These are phyloP conservation scores for Thalassiosira oceanica DNA, from an alignment of 352 stramenopile species.

Conservation along the genomic window DNA sequence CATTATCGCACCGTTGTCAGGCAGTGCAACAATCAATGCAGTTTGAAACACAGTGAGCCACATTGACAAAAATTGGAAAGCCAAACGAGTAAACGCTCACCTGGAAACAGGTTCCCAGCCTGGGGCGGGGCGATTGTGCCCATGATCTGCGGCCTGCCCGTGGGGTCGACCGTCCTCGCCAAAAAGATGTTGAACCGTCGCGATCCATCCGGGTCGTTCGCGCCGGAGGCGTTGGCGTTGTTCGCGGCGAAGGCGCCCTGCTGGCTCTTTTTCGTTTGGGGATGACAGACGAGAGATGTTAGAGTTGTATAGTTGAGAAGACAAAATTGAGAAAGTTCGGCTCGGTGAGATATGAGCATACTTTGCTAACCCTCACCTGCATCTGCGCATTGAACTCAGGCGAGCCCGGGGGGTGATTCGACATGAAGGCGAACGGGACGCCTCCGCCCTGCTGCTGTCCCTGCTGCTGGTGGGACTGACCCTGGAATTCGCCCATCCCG, in stretches of 20 bases:
- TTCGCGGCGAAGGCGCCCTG: conserved; percentile 26
- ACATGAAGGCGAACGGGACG: conserved; percentile 52
- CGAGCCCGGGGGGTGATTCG: conserved; percentile 44
- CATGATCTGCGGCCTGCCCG: conserved; percentile 71
- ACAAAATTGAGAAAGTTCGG: too few relatives aligned
- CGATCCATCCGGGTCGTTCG: conserved; percentile 79
- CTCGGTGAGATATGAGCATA: too few relatives aligned
- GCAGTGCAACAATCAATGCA: too few relatives aligned
- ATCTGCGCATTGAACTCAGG: conserved; percentile 51
- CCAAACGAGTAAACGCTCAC: too few relatives aligned
- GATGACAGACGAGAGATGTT: too few relatives aligned
- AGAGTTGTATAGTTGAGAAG: too few relatives aligned
- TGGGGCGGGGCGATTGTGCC: conserved; percentile 76
- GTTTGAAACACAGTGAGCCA: too few relatives aligned
- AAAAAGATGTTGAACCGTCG: conserved; percentile 83
- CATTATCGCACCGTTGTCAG: too few relatives aligned
- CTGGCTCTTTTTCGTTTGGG: too few relatives aligned
- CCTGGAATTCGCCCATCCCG: conserved; percentile 7
- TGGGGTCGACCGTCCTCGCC: conserved; percentile 59
- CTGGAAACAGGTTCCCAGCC: conserved; percentile 80
- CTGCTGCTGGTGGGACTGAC: neutral
- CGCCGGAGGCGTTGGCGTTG: conserved; percentile 75
- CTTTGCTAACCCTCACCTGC: too few relatives aligned
- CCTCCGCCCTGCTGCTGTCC: conserved; percentile 10
- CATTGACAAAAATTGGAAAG: too few relatives aligned